These are phyloP conservation scores for Salix caprea DNA, from an alignment of 345 rosid genomes.

Conservation along the genomic window DNA sequence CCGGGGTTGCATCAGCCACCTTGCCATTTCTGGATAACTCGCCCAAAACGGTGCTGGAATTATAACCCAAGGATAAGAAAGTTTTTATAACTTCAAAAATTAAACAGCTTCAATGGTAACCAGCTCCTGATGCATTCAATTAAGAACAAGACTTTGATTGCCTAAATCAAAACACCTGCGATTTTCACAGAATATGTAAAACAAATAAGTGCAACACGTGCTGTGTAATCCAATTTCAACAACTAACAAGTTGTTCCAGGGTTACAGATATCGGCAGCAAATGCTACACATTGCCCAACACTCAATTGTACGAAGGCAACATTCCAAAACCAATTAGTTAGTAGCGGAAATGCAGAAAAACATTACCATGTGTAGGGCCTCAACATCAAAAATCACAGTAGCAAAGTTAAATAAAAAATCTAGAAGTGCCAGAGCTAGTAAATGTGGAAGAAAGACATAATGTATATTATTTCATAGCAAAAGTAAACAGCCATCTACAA, in stretches of 20 bases:
- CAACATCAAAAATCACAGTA: no score
- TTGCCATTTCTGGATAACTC: no score
- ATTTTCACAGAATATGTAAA: background rate
- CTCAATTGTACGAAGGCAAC: background rate
- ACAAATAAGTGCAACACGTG: background rate
- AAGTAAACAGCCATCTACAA: no score
- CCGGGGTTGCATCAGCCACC: slow-evolving; percentile 62
- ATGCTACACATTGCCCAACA: background rate
- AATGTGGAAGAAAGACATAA: no score
- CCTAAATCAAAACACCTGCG: background rate
- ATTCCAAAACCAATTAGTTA: background rate
- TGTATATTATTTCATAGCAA: no score
- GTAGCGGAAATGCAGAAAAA: background rate
- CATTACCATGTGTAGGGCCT: no score
- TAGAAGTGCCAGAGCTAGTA: no score
- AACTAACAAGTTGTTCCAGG: background rate
- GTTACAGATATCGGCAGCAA: background rate
- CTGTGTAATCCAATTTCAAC: background rate
- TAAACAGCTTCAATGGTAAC: no score
- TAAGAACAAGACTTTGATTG: background rate
- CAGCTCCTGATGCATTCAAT: background rate
- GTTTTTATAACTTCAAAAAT: background rate
- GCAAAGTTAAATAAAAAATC: no score
- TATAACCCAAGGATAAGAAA: no score
- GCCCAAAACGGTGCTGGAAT: no score